These are phyloP conservation scores for Herpotrichia juniperi DNA, from an alignment of 2,329 filamentous ascomycete genomes.

Conservation along the genomic window DNA sequence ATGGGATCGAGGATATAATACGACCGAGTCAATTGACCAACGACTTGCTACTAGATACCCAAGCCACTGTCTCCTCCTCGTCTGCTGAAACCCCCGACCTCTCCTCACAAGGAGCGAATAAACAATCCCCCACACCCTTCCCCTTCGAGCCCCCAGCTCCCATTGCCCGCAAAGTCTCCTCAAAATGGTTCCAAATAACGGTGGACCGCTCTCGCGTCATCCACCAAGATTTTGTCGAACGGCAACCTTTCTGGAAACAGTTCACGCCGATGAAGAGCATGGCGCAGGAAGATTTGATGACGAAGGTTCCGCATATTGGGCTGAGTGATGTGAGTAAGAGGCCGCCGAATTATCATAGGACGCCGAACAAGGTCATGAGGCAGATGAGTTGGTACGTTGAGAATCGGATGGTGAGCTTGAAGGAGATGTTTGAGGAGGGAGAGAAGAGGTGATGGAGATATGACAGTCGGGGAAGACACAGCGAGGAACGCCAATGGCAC, in stretches of 20 bases:
- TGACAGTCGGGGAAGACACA: too few relatives aligned
- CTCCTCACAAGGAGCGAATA: background rate
- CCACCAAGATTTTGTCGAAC: constrained; percentile 50
- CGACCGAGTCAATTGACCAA: constrained; percentile 31
- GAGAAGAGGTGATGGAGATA: background rate
- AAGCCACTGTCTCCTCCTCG: constrained; percentile 2
- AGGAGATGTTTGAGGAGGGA: constrained; percentile 29
- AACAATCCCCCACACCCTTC: constrained; percentile 13
- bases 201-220: constrained; percentile 46
- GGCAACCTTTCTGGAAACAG: constrained; percentile 40
- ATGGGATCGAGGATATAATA: constrained; percentile 38
- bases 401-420: constrained; percentile 27
- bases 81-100: background rate
- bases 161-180: constrained; percentile 17
- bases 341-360: constrained; percentile 39
- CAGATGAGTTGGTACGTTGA: constrained; percentile 15
- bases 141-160: constrained; percentile 24
- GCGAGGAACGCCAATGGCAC: too few relatives aligned
- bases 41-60: constrained; percentile 10
- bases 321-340: constrained; percentile 49
- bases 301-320: constrained; percentile 47
- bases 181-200: constrained; percentile 49
- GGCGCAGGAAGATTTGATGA: constrained; percentile 46
- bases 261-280: constrained; percentile 38
- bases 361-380: constrained; percentile 34